These are phyloP conservation scores for Fusarium sp. DNA, from an alignment of 2,329 filamentous ascomycete species.

Conservation along the genomic window DNA sequence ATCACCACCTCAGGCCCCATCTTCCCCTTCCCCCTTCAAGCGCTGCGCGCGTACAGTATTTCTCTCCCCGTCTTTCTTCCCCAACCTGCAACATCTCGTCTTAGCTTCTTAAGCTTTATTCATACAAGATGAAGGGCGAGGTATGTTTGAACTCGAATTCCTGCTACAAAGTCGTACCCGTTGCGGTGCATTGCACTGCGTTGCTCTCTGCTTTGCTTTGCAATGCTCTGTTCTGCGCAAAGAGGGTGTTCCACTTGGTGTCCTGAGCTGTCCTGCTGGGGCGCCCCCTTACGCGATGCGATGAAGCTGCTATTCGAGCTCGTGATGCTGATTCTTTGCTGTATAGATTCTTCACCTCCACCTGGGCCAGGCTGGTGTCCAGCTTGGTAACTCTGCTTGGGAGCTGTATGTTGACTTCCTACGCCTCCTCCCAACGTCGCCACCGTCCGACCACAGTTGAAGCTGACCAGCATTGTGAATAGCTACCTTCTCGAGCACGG, in stretches of 20 bases:
- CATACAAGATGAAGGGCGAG: constrained; percentile 68
- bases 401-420: constrained; percentile 72
- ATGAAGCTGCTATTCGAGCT: constrained; percentile 24
- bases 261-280: constrained; percentile 25
- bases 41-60: constrained; percentile 54
- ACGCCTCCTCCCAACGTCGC: constrained; percentile 19
- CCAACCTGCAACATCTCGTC: constrained; percentile 40
- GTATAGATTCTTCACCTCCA: constrained; percentile 73
- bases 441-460: constrained; percentile 9
- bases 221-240: background rate
- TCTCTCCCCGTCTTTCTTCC: constrained; percentile 43
- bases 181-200: constrained; percentile 14
- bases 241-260: constrained; percentile 43
- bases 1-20: constrained; percentile 52
- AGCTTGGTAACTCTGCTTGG: constrained; percentile 82
- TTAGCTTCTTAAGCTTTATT: constrained; percentile 43
- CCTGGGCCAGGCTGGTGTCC: constrained; percentile 77
- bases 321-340: constrained; percentile 37
- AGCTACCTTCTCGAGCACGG: constrained; percentile 82
- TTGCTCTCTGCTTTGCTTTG: constrained; percentile 7
- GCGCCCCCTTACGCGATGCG: constrained; percentile 11
- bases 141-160: constrained; percentile 55
- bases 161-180: background rate
- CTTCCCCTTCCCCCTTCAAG: constrained; percentile 49
- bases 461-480: constrained; percentile 47